Base-by-base conservation (phyloP, 2,329 filamentous ascomycete genomes). In the Leptosphaerulina australis region DNA sequence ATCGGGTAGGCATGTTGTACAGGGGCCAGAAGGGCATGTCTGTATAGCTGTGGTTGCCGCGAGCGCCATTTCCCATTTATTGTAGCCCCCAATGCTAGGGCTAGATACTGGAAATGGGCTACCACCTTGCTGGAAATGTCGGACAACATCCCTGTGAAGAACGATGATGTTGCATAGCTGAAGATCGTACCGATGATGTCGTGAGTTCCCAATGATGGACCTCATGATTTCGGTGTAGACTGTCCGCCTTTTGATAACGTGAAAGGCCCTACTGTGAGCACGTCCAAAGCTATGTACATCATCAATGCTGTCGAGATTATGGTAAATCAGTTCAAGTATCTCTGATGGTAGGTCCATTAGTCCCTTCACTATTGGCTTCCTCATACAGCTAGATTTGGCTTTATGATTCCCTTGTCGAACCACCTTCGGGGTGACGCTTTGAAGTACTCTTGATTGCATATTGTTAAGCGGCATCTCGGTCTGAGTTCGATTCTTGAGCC, bases 211-310 rank as follows among this genome's bases (percentile, higher is more conserved):
- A 14, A 41, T 36, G 10, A 48, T 39, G 3, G 56, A 57, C 21
- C 66, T 55, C 63, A 69, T 69, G 17, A 68, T 60, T 7, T 54
- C 36, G 11, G 58, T 38, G 37, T 64, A 64, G n/a, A 49, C 30
- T 2, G 31, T 44, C 17, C 24, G 49, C n/a, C 26, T 34, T n/a
- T 41, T 18, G 14, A 66, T 53, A 22, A 60, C 45, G 31, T 46
- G 12, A 17, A 54, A 25, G 5, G 44, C 51, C 15, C 34, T 55
- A 28, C 43, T 57, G 50, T 56, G 67, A 10, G 49, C 34, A 26
- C 58, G 53, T 12, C 31, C 58, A 7, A 70, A 39, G 45, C 62
- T 43, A 28, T 64, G 59, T 0, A 64, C 62, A 58, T 68, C 64
- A 30, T 67, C 64, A 31, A 69, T 67, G 29, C 55, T 67, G 11